These are phyloP conservation scores for Talaromyces sp. DNA, from an alignment of 2,329 filamentous ascomycete species.

Conservation along the genomic window DNA sequence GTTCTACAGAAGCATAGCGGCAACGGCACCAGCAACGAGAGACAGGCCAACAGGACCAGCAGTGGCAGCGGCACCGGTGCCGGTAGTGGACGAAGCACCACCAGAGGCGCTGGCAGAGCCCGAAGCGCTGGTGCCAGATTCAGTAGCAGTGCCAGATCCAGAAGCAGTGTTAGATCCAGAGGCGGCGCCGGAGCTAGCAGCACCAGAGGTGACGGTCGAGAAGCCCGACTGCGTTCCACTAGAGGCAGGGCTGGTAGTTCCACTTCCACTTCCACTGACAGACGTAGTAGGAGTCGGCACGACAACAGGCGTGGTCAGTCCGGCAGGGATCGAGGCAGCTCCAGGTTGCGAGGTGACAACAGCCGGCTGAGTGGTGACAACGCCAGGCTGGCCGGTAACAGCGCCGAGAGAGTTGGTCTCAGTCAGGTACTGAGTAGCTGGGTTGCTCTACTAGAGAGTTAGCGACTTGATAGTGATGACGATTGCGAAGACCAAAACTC, in stretches of 20 bases:
- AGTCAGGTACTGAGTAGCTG: conserved; percentile 39
- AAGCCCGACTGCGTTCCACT: conserved; percentile 13
- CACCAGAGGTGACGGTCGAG: conserved; percentile 15
- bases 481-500: background rate
- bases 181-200: conserved; percentile 14
- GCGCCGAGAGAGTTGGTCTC: conserved; percentile 46
- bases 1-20: conserved; percentile 40
- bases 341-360: conserved; percentile 26
- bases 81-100: conserved; percentile 1
- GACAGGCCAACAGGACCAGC: conserved; percentile 30
- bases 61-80: conserved; percentile 28
- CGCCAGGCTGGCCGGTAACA: conserved; percentile 42
- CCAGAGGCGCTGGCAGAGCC: conserved; percentile 15
- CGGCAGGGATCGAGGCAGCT: conserved; percentile 37
- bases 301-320: conserved; percentile 24
- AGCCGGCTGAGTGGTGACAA: conserved; percentile 27
- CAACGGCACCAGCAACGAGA: conserved; percentile 36
- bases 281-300: conserved; percentile 16
- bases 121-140: conserved; percentile 9
- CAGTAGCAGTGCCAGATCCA: conserved; percentile 15
- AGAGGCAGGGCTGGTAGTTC: conserved; percentile 11
- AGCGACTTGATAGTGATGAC: background rate
- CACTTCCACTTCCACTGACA: conserved; percentile 16
- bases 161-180: conserved; percentile 15
- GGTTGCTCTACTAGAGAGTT: conserved; percentile 31